These are phyloP conservation scores for Acanthamoeba healyi DNA, from an alignment of 208 protist species.

Conservation along the genomic window DNA sequence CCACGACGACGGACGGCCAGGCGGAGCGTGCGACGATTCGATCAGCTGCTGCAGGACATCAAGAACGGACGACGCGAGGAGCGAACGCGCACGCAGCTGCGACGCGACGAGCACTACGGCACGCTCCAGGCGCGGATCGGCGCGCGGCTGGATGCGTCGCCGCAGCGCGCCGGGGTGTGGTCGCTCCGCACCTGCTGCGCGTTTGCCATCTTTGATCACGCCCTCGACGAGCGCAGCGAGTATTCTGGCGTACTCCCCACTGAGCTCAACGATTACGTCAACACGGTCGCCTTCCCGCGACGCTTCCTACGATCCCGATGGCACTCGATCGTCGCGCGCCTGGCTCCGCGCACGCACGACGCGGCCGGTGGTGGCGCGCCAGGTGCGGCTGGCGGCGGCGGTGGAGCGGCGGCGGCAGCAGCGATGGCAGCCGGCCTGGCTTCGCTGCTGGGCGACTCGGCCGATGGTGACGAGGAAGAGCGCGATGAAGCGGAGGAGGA, in stretches of 20 bases:
- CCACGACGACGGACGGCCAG: neutral
- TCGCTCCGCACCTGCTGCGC: neutral
- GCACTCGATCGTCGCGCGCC: neutral
- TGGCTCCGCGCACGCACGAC: neutral
- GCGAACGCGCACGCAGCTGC: neutral
- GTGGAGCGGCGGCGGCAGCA: neutral
- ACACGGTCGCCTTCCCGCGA: neutral
- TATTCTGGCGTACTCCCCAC: neutral
- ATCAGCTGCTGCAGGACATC: neutral
- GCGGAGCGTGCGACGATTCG: neutral
- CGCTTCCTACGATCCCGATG: neutral
- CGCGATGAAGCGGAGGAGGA: neutral
- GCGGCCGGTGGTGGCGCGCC: neutral
- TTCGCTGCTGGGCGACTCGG: neutral
- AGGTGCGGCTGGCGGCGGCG: neutral
- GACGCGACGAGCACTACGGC: neutral
- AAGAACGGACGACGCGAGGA: constrained; percentile 2
- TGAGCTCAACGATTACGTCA: constrained; percentile 27
- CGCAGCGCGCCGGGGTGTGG: neutral
- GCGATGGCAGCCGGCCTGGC: neutral
- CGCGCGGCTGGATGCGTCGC: neutral
- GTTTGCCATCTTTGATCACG: constrained; percentile 1
- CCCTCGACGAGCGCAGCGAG: constrained; percentile 13
- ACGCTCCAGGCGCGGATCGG: neutral
- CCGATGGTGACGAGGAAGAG: neutral